Evolutionary conservation across 2,329 filamentous ascomycete genomes (phyloP).

Genomic region (Periglandula ipomoeae): DNA sequence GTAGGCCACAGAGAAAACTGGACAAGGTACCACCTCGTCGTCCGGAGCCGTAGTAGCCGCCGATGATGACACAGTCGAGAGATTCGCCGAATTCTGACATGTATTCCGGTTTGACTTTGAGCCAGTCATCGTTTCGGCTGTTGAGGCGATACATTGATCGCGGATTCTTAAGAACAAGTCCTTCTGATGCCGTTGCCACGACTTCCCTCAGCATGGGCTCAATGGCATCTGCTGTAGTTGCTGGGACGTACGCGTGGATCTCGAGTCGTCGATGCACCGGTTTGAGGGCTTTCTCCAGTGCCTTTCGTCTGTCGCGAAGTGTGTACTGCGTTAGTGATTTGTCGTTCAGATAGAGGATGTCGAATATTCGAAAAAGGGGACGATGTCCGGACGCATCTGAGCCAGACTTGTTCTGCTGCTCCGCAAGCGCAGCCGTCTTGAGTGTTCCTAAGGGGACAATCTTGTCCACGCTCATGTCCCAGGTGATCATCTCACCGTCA

Average conservation of each 20-base stretch:
- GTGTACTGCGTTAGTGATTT: constrained; percentile 72
- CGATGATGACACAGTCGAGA: constrained; percentile 81
- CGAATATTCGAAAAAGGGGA: constrained; percentile 79
- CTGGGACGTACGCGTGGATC: constrained; percentile 63
- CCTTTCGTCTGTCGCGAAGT: constrained; percentile 67
- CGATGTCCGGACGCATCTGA: constrained; percentile 41
- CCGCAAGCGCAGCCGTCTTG: constrained; percentile 78
- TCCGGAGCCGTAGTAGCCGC: constrained; percentile 87
- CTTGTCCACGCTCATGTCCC: constrained; percentile 79
- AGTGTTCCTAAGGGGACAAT: constrained; percentile 86
- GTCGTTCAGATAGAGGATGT: constrained; percentile 83
- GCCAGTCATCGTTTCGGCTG: constrained; percentile 89
- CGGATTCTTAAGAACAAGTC: constrained; percentile 89
- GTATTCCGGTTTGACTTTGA: constrained; percentile 98
- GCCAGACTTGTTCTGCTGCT: constrained; percentile 56
- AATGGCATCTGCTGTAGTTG: constrained; percentile 60
- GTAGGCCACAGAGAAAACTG: constrained; percentile 82
- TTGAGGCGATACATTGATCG: constrained; percentile 79
- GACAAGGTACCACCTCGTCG: constrained; percentile 73
- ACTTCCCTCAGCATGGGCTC: constrained; percentile 73
- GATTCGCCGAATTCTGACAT: constrained; percentile 95
- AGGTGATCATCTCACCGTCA: constrained; percentile 98
- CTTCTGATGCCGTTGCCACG: constrained; percentile 79
- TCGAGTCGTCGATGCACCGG: constrained; percentile 70
- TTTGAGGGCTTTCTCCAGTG: constrained; percentile 62